Percentiles rank a stretch among this genome's conserved stretches.
phyloP scores from a whole-genome alignment of 139 green algal genomes.

The Chlorella vulgaris region DNA sequence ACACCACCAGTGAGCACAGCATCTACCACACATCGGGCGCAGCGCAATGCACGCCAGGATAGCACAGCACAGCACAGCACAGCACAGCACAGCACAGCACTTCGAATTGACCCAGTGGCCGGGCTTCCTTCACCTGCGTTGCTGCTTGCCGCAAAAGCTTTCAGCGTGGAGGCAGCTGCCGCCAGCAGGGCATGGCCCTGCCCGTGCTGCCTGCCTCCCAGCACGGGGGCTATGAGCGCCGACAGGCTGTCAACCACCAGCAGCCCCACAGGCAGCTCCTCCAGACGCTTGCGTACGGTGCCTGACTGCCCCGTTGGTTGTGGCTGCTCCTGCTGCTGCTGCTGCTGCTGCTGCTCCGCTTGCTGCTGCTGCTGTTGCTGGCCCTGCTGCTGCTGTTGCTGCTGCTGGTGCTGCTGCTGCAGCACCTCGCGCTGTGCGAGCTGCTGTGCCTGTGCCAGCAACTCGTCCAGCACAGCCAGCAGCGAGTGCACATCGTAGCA shows the following conservation, averaged over 20 bases:
- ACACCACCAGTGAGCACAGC: no score
- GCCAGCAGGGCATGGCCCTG: slow-evolving; percentile 44
- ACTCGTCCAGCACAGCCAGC: slow-evolving; percentile 27
- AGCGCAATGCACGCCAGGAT: no score
- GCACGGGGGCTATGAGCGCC: slow-evolving; percentile 19
- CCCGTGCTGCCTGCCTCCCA: slow-evolving; percentile 32
- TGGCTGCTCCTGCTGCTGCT: neutral
- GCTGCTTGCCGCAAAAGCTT: slow-evolving; percentile 5
- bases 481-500: slow-evolving; percentile 33
- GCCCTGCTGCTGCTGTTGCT: neutral
- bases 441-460: slow-evolving; percentile 22
- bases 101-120: no score
- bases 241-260: slow-evolving; percentile 42
- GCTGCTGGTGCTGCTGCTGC: neutral
- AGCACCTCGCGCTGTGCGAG: neutral
- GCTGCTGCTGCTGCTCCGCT: neutral
- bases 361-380: neutral
- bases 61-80: no score
- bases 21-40: neutral
- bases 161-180: slow-evolving; percentile 1
- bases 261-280: neutral
- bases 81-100: no score
- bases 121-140: slow-evolving; percentile 4
- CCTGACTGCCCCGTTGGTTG: no score
- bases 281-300: neutral